Evolutionary conservation across 768 basidiomycete genomes (phyloP), one percentile per base, ranked within the genome.

Genomic region (Tylopilus cervinicoccineus): DNA sequence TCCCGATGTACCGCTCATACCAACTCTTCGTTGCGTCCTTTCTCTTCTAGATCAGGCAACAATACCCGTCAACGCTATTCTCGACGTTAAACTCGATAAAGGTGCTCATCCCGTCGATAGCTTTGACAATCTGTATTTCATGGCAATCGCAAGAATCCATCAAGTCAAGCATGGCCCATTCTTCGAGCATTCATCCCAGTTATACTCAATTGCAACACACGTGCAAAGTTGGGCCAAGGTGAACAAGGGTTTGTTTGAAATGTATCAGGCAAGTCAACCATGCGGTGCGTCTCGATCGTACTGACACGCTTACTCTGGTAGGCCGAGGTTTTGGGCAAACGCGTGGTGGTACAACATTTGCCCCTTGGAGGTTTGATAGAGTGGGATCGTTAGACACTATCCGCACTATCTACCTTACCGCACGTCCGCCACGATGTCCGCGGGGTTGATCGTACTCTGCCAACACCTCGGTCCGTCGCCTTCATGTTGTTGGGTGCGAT

Each of bases 291-390:
- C 6, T 20, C 3, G 28, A 33, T 27, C 28, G n/a, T 46, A 42
- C 38, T 62, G 39, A 52, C 43, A 47, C 39, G 28, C 14, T 28
- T 19, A 24, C 48, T 20, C 23, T 47, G 23, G 20, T 51, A 90
- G 81, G 93, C 84, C 7, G 95, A 99, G 67, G 93, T 97, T 12
- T 73, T 97, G 34, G 83, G 85, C 14, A 97, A 97, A 68, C 79
- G 89, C 14, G 94, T 97, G n/a, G 95, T 97, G 5, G 91, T 97
- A 4, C 94, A 98, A 65, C 93, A 96, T 63, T 72, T 97, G 41
- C 86, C 88, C 8, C 75, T 96, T 20, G 93, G 93, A 17, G 88
- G 90, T 1, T 58, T 92, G 22, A 69, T 94, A 46, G 79, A 81
- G 59, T 91, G 89, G 89, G 73, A 72, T 50, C 40, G 38, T 24